Conservation (phyloP, 176 grass and related monocot species). For the Zea luxurians region DNA sequence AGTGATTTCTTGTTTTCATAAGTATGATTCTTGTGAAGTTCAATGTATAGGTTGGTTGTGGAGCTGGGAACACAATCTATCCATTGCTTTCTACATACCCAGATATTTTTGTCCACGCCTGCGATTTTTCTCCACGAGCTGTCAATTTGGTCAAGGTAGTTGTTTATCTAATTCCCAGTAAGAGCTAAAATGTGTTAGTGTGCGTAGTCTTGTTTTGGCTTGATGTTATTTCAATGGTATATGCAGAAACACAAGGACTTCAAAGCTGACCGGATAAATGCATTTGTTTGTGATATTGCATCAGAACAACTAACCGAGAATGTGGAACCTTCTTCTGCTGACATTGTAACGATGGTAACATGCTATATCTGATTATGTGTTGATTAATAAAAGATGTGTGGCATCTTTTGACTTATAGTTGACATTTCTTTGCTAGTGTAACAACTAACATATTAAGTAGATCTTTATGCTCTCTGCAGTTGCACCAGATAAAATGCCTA, state of each 20-base stretch:
- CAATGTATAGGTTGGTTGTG: constrained; percentile 82
- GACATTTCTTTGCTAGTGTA: constrained; percentile 24
- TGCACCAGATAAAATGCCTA: constrained; percentile 82
- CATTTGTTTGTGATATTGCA: constrained; percentile 91
- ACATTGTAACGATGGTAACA: constrained; percentile 95
- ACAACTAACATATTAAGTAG: constrained; percentile 91
- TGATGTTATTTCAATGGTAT: constrained; percentile 21
- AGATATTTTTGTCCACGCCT: constrained; percentile 80
- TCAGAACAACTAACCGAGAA: constrained; percentile 52
- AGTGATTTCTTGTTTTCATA: constrained; percentile 29
- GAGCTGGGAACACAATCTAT: constrained; percentile 87
- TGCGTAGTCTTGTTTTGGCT: background rate
- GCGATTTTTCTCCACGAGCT: constrained; percentile 85
- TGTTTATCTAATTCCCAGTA: background rate
- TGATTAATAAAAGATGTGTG: background rate
- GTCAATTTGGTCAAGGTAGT: constrained; percentile 87
- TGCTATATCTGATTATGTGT: constrained; percentile 21
- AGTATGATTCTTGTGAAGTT: constrained; percentile 31
- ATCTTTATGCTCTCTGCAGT: constrained; percentile 98
- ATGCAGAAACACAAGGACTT: constrained; percentile 88
- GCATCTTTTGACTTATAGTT: constrained; percentile 17
- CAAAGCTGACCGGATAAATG: constrained; percentile 57
- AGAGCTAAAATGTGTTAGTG: constrained; percentile 1
- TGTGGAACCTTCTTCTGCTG: constrained; percentile 61
- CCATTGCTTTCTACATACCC: constrained; percentile 74